Conservation (phyloP, 768 basidiomycete genomes). For the Mycena venus region DNA sequence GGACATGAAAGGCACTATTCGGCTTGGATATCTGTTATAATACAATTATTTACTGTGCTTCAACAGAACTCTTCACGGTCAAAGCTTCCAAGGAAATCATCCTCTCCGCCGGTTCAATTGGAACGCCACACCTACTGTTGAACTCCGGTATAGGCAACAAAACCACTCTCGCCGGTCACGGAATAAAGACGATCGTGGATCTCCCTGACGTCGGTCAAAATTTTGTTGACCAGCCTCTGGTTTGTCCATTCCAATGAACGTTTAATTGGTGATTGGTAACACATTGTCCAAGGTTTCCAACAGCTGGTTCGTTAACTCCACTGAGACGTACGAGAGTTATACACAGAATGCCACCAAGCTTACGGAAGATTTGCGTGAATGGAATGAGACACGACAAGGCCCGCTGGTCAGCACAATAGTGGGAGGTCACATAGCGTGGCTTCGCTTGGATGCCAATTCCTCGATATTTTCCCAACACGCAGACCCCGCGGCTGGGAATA, state of each 20-base stretch:
- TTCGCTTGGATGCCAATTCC: constrained; percentile 30
- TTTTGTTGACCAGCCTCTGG: constrained; percentile 41
- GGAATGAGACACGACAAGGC: constrained; percentile 40
- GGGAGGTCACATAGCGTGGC: constrained; percentile 34
- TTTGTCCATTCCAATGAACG: neutral
- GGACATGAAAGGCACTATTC: constrained; percentile 19
- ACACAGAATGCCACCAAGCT: constrained; percentile 35
- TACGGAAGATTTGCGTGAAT: constrained; percentile 28
- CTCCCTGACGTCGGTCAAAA: constrained; percentile 45
- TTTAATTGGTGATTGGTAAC: neutral
- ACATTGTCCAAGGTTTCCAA: neutral
- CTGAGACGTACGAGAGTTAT: constrained; percentile 26
- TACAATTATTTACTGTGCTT: neutral
- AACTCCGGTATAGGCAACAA: constrained; percentile 47
- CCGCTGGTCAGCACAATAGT: constrained; percentile 38
- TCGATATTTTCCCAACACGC: constrained; percentile 21
- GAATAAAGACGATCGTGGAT: constrained; percentile 34
- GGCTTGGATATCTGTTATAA: neutral
- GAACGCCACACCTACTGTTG: constrained; percentile 45
- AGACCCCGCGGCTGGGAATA: constrained; percentile 41
- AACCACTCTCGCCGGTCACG: constrained; percentile 25
- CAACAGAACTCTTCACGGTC: constrained; percentile 24
- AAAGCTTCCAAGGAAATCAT: constrained; percentile 47
- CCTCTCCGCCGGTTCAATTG: constrained; percentile 48
- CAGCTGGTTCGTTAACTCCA: constrained; percentile 40